A percentile compares a stretch with the other conserved stretches of the same genome.
Conservation (phyloP, 2,329 filamentous ascomycete genomes). For the Parastagonospora avenae region DNA sequence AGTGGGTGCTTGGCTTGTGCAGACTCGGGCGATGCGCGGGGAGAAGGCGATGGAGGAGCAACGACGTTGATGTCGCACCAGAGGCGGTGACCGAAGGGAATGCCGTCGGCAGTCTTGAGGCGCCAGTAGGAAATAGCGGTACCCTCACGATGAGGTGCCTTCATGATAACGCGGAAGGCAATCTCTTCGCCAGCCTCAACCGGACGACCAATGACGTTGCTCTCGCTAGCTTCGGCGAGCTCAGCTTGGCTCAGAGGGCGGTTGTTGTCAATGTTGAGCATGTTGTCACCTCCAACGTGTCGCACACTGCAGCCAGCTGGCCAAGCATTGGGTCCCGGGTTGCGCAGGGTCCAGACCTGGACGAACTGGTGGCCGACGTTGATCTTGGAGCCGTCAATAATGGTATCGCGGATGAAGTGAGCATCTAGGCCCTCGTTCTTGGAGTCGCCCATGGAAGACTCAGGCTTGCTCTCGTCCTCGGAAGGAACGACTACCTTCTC, state of each 20-base stretch:
- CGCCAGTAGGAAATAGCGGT: conserved; percentile 96
- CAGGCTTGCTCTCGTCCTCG: conserved; percentile 19
- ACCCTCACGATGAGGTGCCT: conserved; percentile 76
- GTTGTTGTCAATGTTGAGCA: conserved; percentile 85
- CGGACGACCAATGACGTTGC: conserved; percentile 72
- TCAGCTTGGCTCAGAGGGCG: conserved; percentile 79
- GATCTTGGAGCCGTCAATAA: conserved; percentile 77
- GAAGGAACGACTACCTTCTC: conserved; percentile 38
- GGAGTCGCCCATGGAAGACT: conserved; percentile 15
- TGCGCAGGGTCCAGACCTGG: conserved; percentile 90
- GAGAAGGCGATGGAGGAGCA: conserved; percentile 11
- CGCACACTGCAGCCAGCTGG: conserved; percentile 87
- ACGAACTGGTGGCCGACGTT: conserved; percentile 75
- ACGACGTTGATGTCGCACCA: conserved; percentile 89
- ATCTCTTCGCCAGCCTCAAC: conserved; percentile 76
- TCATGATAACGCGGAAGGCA: conserved; percentile 82
- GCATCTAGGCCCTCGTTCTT: conserved; percentile 58
- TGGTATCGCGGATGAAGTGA: conserved; percentile 76
- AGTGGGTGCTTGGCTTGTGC: conserved; percentile 12
- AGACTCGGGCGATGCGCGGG: background rate
- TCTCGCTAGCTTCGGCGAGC: conserved; percentile 79
- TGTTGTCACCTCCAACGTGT: conserved; percentile 93
- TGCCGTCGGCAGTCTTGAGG: conserved; percentile 77
- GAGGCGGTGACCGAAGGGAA: conserved; percentile 87
- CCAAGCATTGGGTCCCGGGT: conserved; percentile 80